A percentile compares a stretch with the other conserved stretches of the same genome.
phyloP scores from a whole-genome alignment of 2,329 filamentous ascomycete genomes.

The Hymenoscyphus fructigenus region DNA sequence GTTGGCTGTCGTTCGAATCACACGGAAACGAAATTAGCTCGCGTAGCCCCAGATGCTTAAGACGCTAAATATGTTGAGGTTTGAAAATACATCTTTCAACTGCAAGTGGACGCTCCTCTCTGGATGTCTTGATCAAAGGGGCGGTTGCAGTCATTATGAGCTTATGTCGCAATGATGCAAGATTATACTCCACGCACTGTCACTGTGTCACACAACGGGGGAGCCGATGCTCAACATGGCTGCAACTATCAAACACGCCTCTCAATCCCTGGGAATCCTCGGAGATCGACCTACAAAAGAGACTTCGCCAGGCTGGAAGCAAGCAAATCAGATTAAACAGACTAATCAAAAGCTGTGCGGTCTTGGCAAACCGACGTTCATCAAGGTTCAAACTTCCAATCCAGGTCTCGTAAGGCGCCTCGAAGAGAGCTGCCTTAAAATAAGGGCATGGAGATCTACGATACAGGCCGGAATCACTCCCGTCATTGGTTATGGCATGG shows the following conservation, averaged over 20 bases:
- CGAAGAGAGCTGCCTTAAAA: neutral
- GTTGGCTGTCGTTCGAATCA: neutral
- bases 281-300: neutral
- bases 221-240: conserved; percentile 2
- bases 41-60: neutral
- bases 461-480: neutral
- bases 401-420: neutral
- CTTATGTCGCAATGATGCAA: neutral
- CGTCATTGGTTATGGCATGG: neutral
- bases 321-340: neutral
- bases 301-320: neutral
- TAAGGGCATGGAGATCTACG: neutral
- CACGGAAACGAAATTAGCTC: neutral
- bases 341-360: neutral
- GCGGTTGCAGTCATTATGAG: neutral
- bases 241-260: neutral
- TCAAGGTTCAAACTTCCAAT: neutral
- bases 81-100: neutral
- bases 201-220: conserved; percentile 4
- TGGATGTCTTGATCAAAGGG: neutral
- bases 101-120: neutral
- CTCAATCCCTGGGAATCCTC: conserved; percentile 3
- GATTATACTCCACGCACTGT: neutral
- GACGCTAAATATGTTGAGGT: neutral
- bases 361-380: neutral